Percentiles rank a stretch among this genome's conserved stretches.
Evolutionary conservation across 495 filamentous ascomycete species (phyloP).

Genomic region (Cudoniella acicularis): DNA sequence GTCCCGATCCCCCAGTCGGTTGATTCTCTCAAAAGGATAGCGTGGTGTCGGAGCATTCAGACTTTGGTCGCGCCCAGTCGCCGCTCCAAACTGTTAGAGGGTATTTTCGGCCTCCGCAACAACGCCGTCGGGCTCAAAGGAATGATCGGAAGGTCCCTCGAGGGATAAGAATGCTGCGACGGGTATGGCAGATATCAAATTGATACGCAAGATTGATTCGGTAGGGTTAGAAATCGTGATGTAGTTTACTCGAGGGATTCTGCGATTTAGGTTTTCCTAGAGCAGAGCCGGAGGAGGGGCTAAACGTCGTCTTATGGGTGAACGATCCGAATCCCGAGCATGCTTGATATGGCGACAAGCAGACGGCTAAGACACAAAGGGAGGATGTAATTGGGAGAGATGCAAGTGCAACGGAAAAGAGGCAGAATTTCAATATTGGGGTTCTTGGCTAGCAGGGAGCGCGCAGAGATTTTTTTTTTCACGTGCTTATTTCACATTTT

Average conservation of each 20-base stretch:
- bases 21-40: conserved; percentile 24
- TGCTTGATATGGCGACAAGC: neutral
- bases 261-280: neutral
- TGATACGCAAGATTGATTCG: neutral
- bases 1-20: conserved; percentile 25
- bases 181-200: neutral
- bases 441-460: neutral
- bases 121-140: neutral
- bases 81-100: conserved; percentile 34
- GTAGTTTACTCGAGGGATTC: neutral
- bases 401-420: neutral
- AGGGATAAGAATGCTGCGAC: neutral
- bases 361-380: neutral
- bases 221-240: neutral
- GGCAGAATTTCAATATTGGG: neutral
- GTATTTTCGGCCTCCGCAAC: neutral
- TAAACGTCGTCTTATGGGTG: neutral
- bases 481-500: neutral
- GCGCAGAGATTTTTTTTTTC: neutral
- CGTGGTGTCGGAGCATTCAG: conserved; percentile 41
- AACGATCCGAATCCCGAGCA: neutral
- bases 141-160: neutral
- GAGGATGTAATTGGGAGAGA: neutral
- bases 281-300: neutral
- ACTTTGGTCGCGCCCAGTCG: conserved; percentile 49